Base-by-base conservation (phyloP, 2,329 filamentous ascomycete genomes). In the Fusarium cyanostomum region DNA sequence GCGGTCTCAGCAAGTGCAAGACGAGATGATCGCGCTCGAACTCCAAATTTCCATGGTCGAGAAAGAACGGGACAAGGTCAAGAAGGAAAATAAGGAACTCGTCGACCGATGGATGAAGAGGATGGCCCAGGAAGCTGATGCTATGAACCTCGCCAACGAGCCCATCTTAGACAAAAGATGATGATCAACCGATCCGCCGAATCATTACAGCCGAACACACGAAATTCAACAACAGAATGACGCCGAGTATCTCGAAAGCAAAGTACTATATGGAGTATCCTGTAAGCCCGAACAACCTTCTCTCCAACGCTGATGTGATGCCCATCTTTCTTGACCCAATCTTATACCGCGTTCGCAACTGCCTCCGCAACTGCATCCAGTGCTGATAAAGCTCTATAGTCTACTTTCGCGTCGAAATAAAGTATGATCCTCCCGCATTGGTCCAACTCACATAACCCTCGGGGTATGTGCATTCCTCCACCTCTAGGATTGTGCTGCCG, bases 391-490 rank as follows among this genome's bases (percentile, higher is more conserved):
- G 62, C 62, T 66, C 62, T 69, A 64, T 66, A 72, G 71, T 72
- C 68, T 75, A 76, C 72, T 92, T 92, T 77, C 92, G 92, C 11
- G 86, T 93, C 55, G 94, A 93, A 73, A 98, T 91, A 74, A 91
- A 98, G 77, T 95, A 99, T 53, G 88, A 86, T 26, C 94, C 94
- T 24, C 89, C 89, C 48, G 89, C 87, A 66, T 91, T 90, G 12
- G 92, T 94, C 95, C 95, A 99, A 78, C 93, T 97, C 64, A 99
- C 95, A 73, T 92, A 95, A 11, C 81, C 83, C 70, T 89, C 87
- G 35, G 84, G 83, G 63, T 87, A 87, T 34, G 78, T 80, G 56
- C 80, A 79, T 60, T 89, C 82, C 73, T 91, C 85, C 61, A 95
- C 92, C 33, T 91, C 86, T 46, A 98, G 85, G 57, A 96, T 86